A percentile compares a stretch with the other conserved stretches of the same genome.
These are phyloP conservation scores for Chlamydomonas urium DNA, from an alignment of 139 green algal genomes.

Conservation along the genomic window DNA sequence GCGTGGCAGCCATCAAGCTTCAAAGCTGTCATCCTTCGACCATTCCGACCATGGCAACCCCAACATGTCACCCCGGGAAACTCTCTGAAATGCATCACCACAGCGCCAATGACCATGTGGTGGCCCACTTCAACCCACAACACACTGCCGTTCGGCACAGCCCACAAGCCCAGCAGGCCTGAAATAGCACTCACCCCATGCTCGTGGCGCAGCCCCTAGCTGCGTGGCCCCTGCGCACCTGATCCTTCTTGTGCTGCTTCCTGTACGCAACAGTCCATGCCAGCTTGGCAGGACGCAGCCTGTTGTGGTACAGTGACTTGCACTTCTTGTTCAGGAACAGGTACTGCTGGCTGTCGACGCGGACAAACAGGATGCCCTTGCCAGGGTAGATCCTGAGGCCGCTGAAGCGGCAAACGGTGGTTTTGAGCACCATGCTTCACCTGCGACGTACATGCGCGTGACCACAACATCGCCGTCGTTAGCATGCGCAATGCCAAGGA, in stretches of 20 bases:
- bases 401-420: constrained; percentile 94
- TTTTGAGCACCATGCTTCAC: constrained; percentile 73
- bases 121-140: too few species aligned
- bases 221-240: constrained; percentile 40
- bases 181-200: too few species aligned
- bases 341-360: constrained; percentile 89
- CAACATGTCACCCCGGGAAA: too few species aligned
- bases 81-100: too few species aligned
- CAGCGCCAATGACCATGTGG: too few species aligned
- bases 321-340: constrained; percentile 96
- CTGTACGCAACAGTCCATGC: constrained; percentile 91
- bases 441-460: background rate
- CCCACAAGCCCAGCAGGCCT: too few species aligned
- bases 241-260: constrained; percentile 97
- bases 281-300: constrained; percentile 93
- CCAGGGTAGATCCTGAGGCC: constrained; percentile 97
- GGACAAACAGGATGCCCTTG: constrained; percentile 86
- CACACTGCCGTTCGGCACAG: too few species aligned
- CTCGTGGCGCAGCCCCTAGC: too few species aligned
- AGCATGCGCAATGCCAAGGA: background rate
- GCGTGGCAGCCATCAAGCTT: too few species aligned
- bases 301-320: constrained; percentile 86
- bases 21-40: too few species aligned
- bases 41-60: too few species aligned
- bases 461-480: background rate